Evolutionary conservation across 768 basidiomycete genomes (phyloP).

Genomic region (Naganishia vaughanmartiniae): DNA sequence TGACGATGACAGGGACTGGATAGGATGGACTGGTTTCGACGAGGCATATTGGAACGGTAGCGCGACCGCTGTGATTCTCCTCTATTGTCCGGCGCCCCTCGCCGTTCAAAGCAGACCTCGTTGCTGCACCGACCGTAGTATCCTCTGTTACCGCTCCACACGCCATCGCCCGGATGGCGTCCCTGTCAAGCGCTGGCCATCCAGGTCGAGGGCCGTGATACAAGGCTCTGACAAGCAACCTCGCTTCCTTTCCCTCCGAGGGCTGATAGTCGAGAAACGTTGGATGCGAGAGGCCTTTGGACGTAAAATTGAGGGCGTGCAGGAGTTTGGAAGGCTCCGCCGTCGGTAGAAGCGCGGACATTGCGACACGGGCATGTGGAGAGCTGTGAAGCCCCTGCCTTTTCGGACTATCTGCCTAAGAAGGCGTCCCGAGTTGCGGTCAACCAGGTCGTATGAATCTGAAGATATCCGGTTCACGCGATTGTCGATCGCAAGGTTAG

Average conservation of each 20-base stretch:
- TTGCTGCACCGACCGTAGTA: too few species aligned
- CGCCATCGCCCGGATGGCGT: not conserved
- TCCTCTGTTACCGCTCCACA: not conserved
- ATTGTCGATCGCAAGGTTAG: too few species aligned
- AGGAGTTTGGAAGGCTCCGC: slow-evolving; percentile 5
- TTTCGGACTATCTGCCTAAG: too few species aligned
- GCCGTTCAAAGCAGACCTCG: not conserved
- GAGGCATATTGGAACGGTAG: not conserved
- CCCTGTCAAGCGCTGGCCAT: slow-evolving; percentile 9
- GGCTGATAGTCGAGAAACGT: slow-evolving; percentile 8
- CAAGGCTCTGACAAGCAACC: not conserved
- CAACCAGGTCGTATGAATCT: too few species aligned
- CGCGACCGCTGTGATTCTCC: not conserved
- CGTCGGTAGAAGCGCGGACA: too few species aligned
- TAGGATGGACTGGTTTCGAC: not conserved
- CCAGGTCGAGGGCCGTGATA: slow-evolving; percentile 18
- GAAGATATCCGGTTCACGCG: too few species aligned
- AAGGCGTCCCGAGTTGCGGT: too few species aligned
- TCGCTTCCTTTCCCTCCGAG: slow-evolving; percentile 14
- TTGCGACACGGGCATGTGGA: too few species aligned
- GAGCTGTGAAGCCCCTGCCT: too few species aligned
- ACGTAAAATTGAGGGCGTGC: not conserved
- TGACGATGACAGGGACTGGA: slow-evolving; percentile 1
- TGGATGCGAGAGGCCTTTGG: slow-evolving; percentile 1
- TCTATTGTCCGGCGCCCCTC: not conserved